Conservation (phyloP, 1,139 yeast species). For the Saccharomyces hybrid region DNA sequence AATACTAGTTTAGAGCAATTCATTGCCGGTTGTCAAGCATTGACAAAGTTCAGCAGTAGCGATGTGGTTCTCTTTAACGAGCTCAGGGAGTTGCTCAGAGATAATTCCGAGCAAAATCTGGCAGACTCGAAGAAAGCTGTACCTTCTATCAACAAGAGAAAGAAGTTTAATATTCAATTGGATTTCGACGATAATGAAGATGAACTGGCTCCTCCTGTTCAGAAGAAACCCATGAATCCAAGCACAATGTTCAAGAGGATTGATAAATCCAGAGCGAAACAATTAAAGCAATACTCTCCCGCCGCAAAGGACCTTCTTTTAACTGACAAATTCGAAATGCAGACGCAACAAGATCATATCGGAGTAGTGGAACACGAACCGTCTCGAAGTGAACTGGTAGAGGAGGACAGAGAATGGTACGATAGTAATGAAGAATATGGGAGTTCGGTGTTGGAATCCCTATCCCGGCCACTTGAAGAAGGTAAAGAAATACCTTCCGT, state of each 20-base stretch:
- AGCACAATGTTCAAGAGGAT: neutral
- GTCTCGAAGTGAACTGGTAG: slow-evolving; percentile 5
- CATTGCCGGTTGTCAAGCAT: neutral
- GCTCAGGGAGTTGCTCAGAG: neutral
- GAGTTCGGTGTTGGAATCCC: slow-evolving; percentile 10
- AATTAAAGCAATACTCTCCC: neutral
- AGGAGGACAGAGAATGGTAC: slow-evolving; percentile 29
- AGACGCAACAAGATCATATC: neutral
- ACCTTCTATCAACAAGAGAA: neutral
- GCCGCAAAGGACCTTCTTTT: neutral
- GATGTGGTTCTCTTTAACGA: neutral
- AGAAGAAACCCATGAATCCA: slow-evolving; percentile 3
- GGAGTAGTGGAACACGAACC: slow-evolving; percentile 12
- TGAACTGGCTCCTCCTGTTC: slow-evolving; percentile 14
- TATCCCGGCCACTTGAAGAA: slow-evolving; percentile 4
- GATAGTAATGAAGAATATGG: slow-evolving; percentile 28
- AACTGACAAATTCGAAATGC: slow-evolving; percentile 2
- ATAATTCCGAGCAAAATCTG: neutral
- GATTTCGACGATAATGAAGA: slow-evolving; percentile 8
- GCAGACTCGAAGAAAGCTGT: neutral
- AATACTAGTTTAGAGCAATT: neutral
- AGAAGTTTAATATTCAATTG: neutral
- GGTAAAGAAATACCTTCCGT: neutral
- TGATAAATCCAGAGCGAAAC: neutral
- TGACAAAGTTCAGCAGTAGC: neutral